Base-by-base conservation (phyloP, 257 asterid genomes). In the Ilex asprella region DNA sequence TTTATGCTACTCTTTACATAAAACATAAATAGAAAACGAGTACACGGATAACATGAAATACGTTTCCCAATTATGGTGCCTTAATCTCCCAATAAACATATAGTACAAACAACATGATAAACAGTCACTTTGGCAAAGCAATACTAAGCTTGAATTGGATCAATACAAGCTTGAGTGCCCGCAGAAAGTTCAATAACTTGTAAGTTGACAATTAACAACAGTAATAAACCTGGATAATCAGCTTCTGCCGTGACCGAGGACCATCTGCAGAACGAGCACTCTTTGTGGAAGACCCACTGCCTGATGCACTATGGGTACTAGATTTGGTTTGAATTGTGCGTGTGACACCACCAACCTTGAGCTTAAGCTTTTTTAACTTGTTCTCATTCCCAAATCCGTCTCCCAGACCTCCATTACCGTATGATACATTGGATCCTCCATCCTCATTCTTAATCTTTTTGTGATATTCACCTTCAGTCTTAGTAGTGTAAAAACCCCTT, bases 331-430 rank as follows among this genome's bases (percentile, higher is more conserved):
- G 96, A 62, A 92, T 79, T 15, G 91, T 86, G 55, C 87, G 87
- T 0, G 82, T 83, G 44, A 89, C 84, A 56, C 99, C 97, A 64
- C 96, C 95, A 69, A 93, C 94, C 82, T 87, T 93, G 75, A 93
- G 75, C 76, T 81, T 89, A 73, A 87, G 86, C 54, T 79, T 89
- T 72, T 84, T 85, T n/a, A 70, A 72, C 70, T 75, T 93, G 68
- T 59, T 85, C 65, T 89, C 96, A 64, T 66, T 83, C 57, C 81
- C 95, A 43, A 73, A 57, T 59, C 82, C 76, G 68, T 78, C 84
- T 41, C 71, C 78, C 16, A 21, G 39, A 30, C 21, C 49, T 58
- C 85, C 86, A 67, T 67, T 82, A 69, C 72, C 65, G 10, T 64
- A 75, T 10, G 39, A 5, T 56, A 64, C 70, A 72, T 78, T 35